Evolutionary conservation across 2,329 filamentous ascomycete genomes (phyloP), one percentile per base, ranked within the genome.

Genomic region (Pyricularia sp.): DNA sequence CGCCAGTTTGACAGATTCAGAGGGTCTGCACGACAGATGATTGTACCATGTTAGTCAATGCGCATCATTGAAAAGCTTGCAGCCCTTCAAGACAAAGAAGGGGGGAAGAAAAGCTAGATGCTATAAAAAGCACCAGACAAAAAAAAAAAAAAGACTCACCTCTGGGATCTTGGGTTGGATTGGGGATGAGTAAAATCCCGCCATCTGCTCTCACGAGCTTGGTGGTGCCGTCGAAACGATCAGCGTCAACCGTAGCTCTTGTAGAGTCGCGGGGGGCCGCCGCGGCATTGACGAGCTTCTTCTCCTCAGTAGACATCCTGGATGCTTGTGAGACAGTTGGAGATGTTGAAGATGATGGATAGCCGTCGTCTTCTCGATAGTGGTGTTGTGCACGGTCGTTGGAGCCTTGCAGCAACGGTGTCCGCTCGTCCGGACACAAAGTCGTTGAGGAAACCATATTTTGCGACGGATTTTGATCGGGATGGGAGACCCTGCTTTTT

Each of bases 1-100:
- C 76, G 71, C 75, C 76, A 76, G 11, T 71, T 67, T 7, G 75
- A 73, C 10, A 77, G 70, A 64, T 78, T 76, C 26, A 77, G 68
- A 4, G 76, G 77, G 69, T 78, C 76, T 76, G 36, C 1, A 14
- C 10, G 1, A 26, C 6, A 61, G 12, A 2, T 36, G 10, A n/a
- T n/a, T n/a, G 33, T 36, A 11, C 12, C 9, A 11, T 10, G 33
- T 36, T 36, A 36, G 33, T 36, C 33, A 11, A 36, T 36, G 4
- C 33, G 2, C 33, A 36, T 10, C 4, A 14, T 36, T 11, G 10
- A 30, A 30, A 10, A 36, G 4, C 10, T 36, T 36, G 10, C 33
- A 36, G 33, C 33, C 33, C 33, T 36, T 5, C 10, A 4, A 2
- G 33, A 36, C 33, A 61, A 25, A n/a, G n/a, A 26, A 61, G 26